These are phyloP conservation scores for Myxozyma udenii DNA, from an alignment of 805 yeast genomes.

Conservation along the genomic window DNA sequence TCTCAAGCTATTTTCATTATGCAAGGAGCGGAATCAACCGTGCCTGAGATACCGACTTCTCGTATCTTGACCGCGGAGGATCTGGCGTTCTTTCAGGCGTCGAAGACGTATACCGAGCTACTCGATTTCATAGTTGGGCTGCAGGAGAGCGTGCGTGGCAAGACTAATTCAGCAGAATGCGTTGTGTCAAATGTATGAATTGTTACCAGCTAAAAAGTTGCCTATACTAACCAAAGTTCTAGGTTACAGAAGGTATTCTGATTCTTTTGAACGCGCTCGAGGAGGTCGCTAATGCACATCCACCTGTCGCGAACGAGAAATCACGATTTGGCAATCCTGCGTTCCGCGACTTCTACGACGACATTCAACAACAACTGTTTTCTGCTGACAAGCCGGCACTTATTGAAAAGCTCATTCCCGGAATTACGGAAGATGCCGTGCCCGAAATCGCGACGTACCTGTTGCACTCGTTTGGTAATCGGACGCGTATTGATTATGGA, in stretches of 20 bases:
- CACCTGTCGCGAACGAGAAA: conserved; percentile 62
- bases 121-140: conserved; percentile 55
- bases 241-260: conserved; percentile 22
- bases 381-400: neutral
- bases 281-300: conserved; percentile 51
- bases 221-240: neutral
- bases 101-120: conserved; percentile 51
- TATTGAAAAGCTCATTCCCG: neutral
- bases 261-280: conserved; percentile 48
- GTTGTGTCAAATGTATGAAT: conserved; percentile 37
- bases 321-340: conserved; percentile 91
- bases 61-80: conserved; percentile 55
- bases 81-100: conserved; percentile 55
- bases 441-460: conserved; percentile 58
- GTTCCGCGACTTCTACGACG: conserved; percentile 79
- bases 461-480: conserved; percentile 75
- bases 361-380: conserved; percentile 39
- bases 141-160: conserved; percentile 64
- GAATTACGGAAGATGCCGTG: neutral
- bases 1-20: neutral
- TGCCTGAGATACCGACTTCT: conserved; percentile 4
- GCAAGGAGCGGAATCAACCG: neutral
- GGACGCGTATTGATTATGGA: conserved; percentile 88
- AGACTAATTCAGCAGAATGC: conserved; percentile 50
- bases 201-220: neutral